A percentile compares a stretch with the other conserved stretches of the same genome.
phyloP scores from a whole-genome alignment of 1,284 basidiomycete species.

The Trichosporon inkin region DNA sequence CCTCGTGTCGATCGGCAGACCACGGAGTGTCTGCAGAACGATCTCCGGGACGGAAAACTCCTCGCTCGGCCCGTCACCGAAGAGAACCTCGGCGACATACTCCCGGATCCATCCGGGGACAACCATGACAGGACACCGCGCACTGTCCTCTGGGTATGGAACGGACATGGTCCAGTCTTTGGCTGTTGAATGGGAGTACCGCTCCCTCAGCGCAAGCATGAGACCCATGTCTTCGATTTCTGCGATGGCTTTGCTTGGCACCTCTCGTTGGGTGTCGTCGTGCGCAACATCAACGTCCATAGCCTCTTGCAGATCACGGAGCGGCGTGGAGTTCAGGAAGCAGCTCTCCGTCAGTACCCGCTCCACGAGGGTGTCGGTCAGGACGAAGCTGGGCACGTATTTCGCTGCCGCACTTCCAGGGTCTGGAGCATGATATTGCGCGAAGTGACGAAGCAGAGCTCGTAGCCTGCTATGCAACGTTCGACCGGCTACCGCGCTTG shows the following conservation, averaged over 20 bases:
- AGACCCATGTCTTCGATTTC: constrained; percentile 20
- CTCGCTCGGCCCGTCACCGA: constrained; percentile 69
- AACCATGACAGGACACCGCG: constrained; percentile 52
- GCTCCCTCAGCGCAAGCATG: constrained; percentile 15
- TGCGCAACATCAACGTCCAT: neutral
- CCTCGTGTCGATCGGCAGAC: constrained; percentile 83
- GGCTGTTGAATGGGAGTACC: constrained; percentile 25
- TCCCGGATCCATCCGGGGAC: constrained; percentile 95
- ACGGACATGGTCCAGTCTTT: constrained; percentile 26
- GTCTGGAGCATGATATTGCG: constrained; percentile 27
- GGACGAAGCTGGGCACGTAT: constrained; percentile 14
- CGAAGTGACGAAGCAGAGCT: constrained; percentile 72
- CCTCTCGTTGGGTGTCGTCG: neutral
- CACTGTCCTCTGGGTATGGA: constrained; percentile 8
- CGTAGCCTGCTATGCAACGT: constrained; percentile 70
- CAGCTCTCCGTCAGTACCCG: constrained; percentile 43
- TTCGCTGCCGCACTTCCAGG: neutral
- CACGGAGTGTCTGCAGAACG: constrained; percentile 63
- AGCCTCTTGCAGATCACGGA: neutral
- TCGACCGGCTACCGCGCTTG: constrained; percentile 75
- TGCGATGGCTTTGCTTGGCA: constrained; percentile 8
- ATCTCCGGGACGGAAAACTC: constrained; percentile 76
- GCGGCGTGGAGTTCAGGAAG: constrained; percentile 27
- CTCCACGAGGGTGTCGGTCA: constrained; percentile 35
- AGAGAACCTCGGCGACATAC: constrained; percentile 81